Evolutionary conservation across 2,329 filamentous ascomycete genomes (phyloP), one percentile per base, ranked within the genome.

Genomic region (Alternaria burnsii): DNA sequence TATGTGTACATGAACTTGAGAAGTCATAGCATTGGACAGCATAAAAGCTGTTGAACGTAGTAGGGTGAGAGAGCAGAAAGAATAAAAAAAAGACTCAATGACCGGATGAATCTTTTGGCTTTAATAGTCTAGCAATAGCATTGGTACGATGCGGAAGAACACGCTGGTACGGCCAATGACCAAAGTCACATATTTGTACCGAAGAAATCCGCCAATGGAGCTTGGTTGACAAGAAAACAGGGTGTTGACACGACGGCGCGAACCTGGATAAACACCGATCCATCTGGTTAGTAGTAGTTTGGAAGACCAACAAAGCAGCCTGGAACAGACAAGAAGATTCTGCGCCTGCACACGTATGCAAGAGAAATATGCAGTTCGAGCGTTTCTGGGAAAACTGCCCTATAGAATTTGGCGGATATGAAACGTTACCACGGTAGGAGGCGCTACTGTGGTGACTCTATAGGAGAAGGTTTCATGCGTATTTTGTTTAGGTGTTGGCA

Each of bases 271-370:
- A 36, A 52, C n/a, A 48, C 18, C 16, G 34, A 14, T 7, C 9
- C n/a, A 26, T 22, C 28, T n/a, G 36, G 22, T 32, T 28, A 47
- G 24, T n/a, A n/a, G 40, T 20, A 32, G 3, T 20, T 26, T 38
- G 20, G 42, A 61, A 48, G 28, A 41, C 28, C 24, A 30, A 28
- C 26, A 14, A 58, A 53, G 36, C 18, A 34, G 14, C 12, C 22
- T 41, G 54, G 54, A 58, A 20, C 34, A 42, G 34, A 47, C 42
- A n/a, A 40, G 55, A 24, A 34, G 16, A 6, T 24, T 28, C 36
- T 51, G 41, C 41, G 14, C 36, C 26, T 58, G 54, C 58, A 47
- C 30, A 42, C 22, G 24, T 42, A 52, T 44, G 32, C 14, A 14
- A 14, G 40, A 22, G 28, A 48, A 46, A 20, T 16, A 36, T 46